Percentiles rank a stretch among this genome's conserved stretches.
These are phyloP conservation scores for Stereocaulon alpinum DNA, from an alignment of 495 filamentous ascomycete species.

Conservation along the genomic window DNA sequence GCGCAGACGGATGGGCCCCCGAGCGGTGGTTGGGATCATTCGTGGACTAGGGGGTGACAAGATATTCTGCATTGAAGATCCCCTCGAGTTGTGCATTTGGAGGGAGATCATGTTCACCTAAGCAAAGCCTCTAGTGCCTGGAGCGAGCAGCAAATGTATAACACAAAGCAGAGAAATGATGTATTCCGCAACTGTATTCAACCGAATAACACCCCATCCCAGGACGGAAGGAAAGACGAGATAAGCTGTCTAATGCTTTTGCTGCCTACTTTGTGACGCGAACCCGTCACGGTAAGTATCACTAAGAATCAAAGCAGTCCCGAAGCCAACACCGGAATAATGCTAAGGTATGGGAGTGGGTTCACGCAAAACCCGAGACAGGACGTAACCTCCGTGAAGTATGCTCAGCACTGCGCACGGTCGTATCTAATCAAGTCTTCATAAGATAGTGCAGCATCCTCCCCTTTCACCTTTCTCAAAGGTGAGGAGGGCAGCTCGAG, in stretches of 20 bases:
- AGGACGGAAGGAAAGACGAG: neutral
- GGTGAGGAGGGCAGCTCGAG: conserved; percentile 81
- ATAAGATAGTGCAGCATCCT: conserved; percentile 90
- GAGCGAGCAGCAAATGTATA: neutral
- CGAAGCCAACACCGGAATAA: conserved; percentile 9
- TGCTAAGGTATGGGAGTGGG: conserved; percentile 7
- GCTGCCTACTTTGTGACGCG: neutral
- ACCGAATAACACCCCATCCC: too few relatives aligned
- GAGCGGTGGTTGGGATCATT: conserved; percentile 68
- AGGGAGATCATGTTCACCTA: too few relatives aligned
- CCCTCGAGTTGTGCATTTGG: too few relatives aligned
- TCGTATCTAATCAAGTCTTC: conserved; percentile 27
- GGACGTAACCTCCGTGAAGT: neutral
- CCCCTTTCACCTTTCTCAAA: conserved; percentile 77
- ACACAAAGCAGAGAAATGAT: neutral
- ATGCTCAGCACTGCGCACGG: conserved; percentile 4
- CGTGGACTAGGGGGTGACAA: conserved; percentile 33
- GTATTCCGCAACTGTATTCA: neutral
- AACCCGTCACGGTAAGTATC: conserved; percentile 1
- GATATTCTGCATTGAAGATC: neutral
- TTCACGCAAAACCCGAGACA: neutral
- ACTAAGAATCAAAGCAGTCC: neutral
- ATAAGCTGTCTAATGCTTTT: conserved; percentile 10
- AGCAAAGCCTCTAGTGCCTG: neutral
- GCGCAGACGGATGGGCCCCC: conserved; percentile 68